Base-by-base conservation (phyloP, 441 rosid genomes). In the Gossypium davidsonii region DNA sequence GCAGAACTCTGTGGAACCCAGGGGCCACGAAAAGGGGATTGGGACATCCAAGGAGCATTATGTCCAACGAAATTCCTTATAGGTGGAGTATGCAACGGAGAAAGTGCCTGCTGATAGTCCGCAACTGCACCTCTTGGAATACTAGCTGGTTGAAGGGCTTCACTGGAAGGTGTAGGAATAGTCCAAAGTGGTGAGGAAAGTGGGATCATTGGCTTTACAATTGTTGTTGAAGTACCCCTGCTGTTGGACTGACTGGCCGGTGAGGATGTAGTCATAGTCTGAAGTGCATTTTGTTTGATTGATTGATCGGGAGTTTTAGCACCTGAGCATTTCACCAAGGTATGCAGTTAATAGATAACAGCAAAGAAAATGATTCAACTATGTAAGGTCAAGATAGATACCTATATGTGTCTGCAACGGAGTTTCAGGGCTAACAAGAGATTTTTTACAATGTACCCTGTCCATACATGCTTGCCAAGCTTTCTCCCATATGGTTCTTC, bases 141-240 rank as follows among this genome's bases (percentile, higher is more conserved):
- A 77, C 83, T 74, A 77, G 82, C 82, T 74, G 96, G 75, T 71
- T 92, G 94, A 79, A 86, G 55, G 48, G 85, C 70, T 74, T 87
- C 97, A 28, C 73, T 71, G 31, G 84, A 71, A 44, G 97, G 91
- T 49, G 89, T 86, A 55, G 97, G 71, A 58, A 92, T 78, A 77
- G 84, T 87, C 98, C 98, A 96, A 64, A 92, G 87, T 37, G 98
- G 98, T 60, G 99, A 92, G 51, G 98, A 90, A 74, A 82, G 86
- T 65, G 99, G 94, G 53, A 79, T 81, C 77, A 91, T 64, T 44
- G 97, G 86, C 72, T 83, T 92, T 70, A 73, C 78, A 44, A 76
- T 72, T 73, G 91, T 68, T 20, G 83, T 25, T 64, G 89, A 81
- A 59, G 85, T 86, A 66, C 78, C 84, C 84, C 80, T 92, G 80